Percentiles rank a stretch among this genome's conserved stretches.
Evolutionary conservation across 139 green algal species (phyloP).

Genomic region (Asterochloris erici): DNA sequence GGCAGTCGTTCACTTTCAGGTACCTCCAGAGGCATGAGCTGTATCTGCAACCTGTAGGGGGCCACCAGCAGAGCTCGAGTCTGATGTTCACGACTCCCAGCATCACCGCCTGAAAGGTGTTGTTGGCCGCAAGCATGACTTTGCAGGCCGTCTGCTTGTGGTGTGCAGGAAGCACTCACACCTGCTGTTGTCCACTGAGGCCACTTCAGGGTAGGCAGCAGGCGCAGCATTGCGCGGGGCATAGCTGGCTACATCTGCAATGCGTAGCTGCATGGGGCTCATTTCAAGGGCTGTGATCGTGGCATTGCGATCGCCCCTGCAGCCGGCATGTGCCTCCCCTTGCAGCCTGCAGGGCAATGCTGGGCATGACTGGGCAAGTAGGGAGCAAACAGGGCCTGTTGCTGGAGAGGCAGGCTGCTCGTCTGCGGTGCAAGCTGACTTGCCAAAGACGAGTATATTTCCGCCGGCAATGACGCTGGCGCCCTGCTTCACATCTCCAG

Average conservation of each 20-base stretch:
- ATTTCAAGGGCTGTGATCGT: conserved; percentile 10
- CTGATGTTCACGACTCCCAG: no score
- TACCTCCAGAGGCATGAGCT: conserved; percentile 9
- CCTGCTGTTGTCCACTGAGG: conserved; percentile 9
- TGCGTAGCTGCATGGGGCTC: conserved; percentile 8
- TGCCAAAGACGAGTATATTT: conserved; percentile 12
- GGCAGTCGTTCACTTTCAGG: background rate
- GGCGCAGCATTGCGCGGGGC: background rate
- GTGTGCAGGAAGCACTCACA: no score
- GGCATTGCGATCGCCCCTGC: conserved; percentile 6
- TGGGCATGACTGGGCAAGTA: background rate
- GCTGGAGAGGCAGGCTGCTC: background rate
- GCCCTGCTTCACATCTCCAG: conserved; percentile 14
- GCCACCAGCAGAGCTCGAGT: no score
- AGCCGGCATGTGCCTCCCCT: conserved; percentile 7
- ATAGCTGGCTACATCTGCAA: conserved; percentile 16
- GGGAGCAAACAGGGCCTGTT: no score
- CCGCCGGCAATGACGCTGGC: conserved; percentile 10
- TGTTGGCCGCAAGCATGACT: no score
- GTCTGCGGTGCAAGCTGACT: background rate
- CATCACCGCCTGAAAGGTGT: no score
- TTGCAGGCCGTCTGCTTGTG: no score
- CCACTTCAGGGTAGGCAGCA: conserved; percentile 12
- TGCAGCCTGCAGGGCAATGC: conserved; percentile 6
- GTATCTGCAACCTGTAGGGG: background rate